phyloP scores from a whole-genome alignment of 257 asterid genomes.

The Leonotis leonurus region DNA sequence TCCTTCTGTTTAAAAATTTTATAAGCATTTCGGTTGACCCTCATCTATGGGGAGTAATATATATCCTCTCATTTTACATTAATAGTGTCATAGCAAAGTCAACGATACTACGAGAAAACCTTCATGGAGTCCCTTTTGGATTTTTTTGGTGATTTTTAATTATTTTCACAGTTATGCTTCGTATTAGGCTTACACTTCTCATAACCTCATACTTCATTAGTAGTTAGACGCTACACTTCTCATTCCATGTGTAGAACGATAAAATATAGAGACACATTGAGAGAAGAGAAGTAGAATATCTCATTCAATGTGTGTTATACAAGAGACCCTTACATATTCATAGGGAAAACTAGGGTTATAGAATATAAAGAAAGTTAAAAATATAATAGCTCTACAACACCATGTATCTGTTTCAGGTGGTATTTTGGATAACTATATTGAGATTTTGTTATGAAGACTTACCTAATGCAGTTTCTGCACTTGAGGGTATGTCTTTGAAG shows the following conservation, averaged over 20 bases:
- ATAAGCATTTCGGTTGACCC: neutral
- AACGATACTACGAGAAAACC: neutral
- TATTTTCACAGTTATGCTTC: neutral
- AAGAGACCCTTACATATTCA: too few relatives aligned
- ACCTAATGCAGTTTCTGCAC: neutral
- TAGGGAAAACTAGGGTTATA: too few relatives aligned
- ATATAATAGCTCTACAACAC: too few relatives aligned
- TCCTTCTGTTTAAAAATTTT: neutral
- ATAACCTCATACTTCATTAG: neutral
- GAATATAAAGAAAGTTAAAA: too few relatives aligned
- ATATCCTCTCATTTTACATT: neutral
- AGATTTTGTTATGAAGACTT: slow-evolving; percentile 1
- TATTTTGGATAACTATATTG: neutral
- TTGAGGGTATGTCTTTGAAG: neutral
- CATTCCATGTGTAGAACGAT: neutral
- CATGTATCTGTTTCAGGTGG: neutral
- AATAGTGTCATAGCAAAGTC: neutral
- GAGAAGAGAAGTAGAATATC: too few relatives aligned
- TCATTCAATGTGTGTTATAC: too few relatives aligned
- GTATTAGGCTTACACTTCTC: neutral
- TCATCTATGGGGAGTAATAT: neutral
- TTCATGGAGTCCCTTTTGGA: neutral
- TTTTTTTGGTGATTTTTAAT: neutral
- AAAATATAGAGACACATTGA: too few relatives aligned
- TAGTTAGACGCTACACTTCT: neutral